Percentiles rank a stretch among this genome's conserved stretches.
phyloP scores from a whole-genome alignment of 768 basidiomycete species.

The Boletus tomentosulus region DNA sequence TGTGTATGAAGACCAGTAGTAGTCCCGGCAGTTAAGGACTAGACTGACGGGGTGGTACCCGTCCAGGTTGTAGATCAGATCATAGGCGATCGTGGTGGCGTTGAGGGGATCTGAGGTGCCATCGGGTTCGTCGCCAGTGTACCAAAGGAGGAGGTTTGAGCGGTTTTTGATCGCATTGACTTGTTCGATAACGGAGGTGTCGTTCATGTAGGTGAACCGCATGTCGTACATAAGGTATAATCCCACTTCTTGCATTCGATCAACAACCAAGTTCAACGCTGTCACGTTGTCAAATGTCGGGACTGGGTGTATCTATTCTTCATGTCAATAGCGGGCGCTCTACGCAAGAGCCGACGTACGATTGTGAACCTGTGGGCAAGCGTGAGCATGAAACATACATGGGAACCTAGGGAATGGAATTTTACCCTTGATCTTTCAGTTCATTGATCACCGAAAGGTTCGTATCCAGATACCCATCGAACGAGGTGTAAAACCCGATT shows the following conservation, averaged over 20 bases:
- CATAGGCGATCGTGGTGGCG: constrained; percentile 46
- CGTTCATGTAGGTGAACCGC: constrained; percentile 67
- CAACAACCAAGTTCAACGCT: constrained; percentile 52
- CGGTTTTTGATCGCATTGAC: constrained; percentile 65
- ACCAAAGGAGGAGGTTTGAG: constrained; percentile 68
- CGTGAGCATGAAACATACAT: neutral
- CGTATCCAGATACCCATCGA: constrained; percentile 29
- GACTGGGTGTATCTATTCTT: constrained; percentile 58
- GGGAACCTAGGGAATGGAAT: neutral
- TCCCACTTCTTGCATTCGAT: constrained; percentile 67
- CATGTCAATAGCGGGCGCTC: neutral
- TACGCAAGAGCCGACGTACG: constrained; percentile 22
- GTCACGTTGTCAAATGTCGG: constrained; percentile 63
- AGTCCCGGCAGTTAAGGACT: constrained; percentile 65
- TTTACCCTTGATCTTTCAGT: constrained; percentile 30
- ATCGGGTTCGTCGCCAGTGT: constrained; percentile 73
- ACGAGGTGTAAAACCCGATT: constrained; percentile 41
- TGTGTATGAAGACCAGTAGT: constrained; percentile 55
- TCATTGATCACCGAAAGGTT: constrained; percentile 27
- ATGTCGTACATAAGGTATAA: constrained; percentile 84
- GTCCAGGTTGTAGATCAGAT: constrained; percentile 57
- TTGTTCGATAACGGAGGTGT: constrained; percentile 57
- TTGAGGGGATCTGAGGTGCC: constrained; percentile 65
- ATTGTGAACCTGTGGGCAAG: constrained; percentile 19
- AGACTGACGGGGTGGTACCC: constrained; percentile 66